Evolutionary conservation across 257 asterid species (phyloP).

Genomic region (Ehretia macrophylla): DNA sequence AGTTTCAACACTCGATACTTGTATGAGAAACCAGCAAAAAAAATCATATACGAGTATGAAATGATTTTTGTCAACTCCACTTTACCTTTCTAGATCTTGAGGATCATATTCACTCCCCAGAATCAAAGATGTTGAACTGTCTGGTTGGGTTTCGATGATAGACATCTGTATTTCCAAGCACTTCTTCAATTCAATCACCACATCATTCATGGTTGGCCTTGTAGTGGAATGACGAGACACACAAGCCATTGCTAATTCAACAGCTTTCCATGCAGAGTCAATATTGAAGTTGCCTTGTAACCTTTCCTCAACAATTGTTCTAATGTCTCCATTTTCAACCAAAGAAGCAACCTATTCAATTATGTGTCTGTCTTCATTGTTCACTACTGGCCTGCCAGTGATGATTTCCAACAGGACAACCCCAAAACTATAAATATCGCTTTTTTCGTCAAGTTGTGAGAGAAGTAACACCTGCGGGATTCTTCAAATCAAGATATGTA

Average conservation of each 20-base stretch:
- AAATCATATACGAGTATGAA: no score
- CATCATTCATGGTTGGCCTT: constrained; percentile 36
- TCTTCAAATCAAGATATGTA: background rate
- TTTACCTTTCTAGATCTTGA: no score
- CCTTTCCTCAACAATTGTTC: constrained; percentile 25
- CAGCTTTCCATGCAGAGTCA: constrained; percentile 30
- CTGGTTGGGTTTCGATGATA: background rate
- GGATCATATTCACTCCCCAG: background rate
- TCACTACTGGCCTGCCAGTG: constrained; percentile 23
- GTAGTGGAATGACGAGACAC: constrained; percentile 12
- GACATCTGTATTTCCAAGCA: constrained; percentile 16
- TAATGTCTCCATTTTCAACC: constrained; percentile 23
- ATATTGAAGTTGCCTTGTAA: constrained; percentile 15
- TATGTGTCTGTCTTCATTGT: constrained; percentile 15
- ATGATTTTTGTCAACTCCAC: no score
- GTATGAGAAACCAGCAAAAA: no score
- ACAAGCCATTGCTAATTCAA: constrained; percentile 33
- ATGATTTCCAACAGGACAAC: constrained; percentile 31
- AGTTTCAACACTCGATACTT: no score
- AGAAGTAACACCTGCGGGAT: constrained; percentile 7
- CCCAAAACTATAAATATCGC: constrained; percentile 40
- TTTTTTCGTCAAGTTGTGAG: constrained; percentile 24
- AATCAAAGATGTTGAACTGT: background rate
- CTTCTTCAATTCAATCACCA: constrained; percentile 25
- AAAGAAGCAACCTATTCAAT: constrained; percentile 20